phyloP scores from a whole-genome alignment of 2,329 filamentous ascomycete genomes.

The Cryphonectria carpinicola region DNA sequence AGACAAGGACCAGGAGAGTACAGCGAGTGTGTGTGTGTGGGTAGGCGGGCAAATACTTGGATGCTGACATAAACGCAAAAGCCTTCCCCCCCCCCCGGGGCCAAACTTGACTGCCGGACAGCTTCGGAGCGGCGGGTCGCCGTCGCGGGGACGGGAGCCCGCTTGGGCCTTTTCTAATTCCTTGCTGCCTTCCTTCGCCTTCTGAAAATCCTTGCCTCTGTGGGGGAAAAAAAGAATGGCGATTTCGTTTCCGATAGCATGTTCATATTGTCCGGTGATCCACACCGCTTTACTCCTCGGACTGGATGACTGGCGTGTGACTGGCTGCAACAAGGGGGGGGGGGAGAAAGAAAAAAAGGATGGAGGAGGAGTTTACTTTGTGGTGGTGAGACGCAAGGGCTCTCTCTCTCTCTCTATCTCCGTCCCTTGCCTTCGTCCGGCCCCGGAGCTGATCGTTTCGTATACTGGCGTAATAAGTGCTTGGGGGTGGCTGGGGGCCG shows the following conservation, averaged over 20 bases:
- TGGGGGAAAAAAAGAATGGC: background rate
- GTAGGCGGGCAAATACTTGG: background rate
- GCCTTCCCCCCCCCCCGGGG: no score
- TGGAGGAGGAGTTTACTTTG: background rate
- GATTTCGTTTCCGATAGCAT: background rate
- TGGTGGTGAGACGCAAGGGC: slow-evolving; percentile 2
- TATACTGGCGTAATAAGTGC: background rate
- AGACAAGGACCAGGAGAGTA: background rate
- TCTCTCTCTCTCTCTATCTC: background rate
- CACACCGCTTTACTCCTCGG: background rate
- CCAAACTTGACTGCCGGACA: background rate
- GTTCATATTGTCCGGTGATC: background rate
- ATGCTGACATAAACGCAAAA: background rate
- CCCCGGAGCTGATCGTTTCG: slow-evolving; percentile 4
- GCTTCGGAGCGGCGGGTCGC: slow-evolving; percentile 6
- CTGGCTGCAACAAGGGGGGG: no score
- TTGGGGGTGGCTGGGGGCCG: background rate
- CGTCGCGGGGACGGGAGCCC: slow-evolving; percentile 11
- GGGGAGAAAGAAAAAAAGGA: background rate
- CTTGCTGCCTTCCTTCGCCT: background rate
- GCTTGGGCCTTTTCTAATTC: background rate
- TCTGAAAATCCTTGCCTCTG: background rate
- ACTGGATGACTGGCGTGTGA: no score
- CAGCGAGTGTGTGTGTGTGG: background rate
- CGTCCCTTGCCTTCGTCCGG: background rate